These are phyloP conservation scores for Rhodotorula sp. DNA, from an alignment of 1,284 basidiomycete species.

Conservation along the genomic window DNA sequence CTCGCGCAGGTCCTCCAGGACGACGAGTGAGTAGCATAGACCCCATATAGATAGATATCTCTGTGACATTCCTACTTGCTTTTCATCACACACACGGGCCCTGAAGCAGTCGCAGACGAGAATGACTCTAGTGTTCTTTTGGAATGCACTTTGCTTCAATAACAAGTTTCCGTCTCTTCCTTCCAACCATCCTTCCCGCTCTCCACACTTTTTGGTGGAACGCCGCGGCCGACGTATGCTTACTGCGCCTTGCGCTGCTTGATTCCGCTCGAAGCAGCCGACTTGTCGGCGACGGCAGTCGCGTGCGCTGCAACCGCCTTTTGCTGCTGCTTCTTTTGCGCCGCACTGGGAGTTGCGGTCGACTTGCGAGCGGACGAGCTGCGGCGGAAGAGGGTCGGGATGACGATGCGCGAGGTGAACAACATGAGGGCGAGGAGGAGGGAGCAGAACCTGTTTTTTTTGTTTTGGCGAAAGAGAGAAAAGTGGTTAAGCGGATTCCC, in stretches of 20 bases:
- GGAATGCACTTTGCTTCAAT: too few relatives aligned
- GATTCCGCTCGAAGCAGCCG: background rate
- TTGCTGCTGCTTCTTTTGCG: constrained; percentile 1
- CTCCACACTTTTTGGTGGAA: background rate
- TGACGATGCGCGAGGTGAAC: constrained; percentile 18
- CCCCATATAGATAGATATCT: background rate
- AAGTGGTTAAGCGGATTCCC: too few relatives aligned
- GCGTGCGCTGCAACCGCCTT: constrained; percentile 1
- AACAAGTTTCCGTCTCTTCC: too few relatives aligned
- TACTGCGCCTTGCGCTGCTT: constrained; percentile 31
- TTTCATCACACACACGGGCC: background rate
- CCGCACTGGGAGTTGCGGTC: background rate
- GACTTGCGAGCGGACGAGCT: background rate
- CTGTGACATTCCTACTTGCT: background rate
- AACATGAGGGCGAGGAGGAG: constrained; percentile 36
- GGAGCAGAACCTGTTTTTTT: constrained; percentile 30
- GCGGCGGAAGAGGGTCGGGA: constrained; percentile 1
- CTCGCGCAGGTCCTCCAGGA: constrained; percentile 36
- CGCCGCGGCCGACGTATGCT: background rate
- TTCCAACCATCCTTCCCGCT: background rate
- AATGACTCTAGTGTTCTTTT: too few relatives aligned
- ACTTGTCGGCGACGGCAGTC: constrained; percentile 1
- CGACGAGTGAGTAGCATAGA: background rate
- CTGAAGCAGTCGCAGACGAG: too few relatives aligned
- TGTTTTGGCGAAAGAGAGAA: too few relatives aligned